Percentiles rank a stretch among this genome's conserved stretches.
phyloP scores from a whole-genome alignment of 805 yeast species.

The Cyberlindnera petersonii region DNA sequence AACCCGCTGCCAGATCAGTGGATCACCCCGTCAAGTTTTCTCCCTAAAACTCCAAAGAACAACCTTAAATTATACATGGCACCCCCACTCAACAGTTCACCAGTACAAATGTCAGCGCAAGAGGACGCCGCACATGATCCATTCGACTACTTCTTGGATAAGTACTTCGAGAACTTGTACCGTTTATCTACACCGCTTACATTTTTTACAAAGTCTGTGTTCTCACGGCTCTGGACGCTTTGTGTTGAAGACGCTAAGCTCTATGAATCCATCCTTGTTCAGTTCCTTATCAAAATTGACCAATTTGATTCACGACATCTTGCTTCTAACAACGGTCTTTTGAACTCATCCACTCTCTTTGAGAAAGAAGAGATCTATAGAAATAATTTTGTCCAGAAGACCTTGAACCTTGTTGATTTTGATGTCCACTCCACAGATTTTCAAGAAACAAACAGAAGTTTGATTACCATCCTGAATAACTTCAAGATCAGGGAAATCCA shows the following conservation, averaged over 20 bases:
- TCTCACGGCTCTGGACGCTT: constrained; percentile 42
- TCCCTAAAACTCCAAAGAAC: constrained; percentile 8
- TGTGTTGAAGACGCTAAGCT: constrained; percentile 29
- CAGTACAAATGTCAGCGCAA: constrained; percentile 13
- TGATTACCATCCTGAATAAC: constrained; percentile 33
- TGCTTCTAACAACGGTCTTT: constrained; percentile 25
- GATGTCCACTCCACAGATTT: constrained; percentile 23
- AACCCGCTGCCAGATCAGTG: constrained; percentile 2
- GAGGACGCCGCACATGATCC: constrained; percentile 21
- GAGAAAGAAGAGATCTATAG: constrained; percentile 30
- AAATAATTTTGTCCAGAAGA: constrained; percentile 26
- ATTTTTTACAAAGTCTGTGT: constrained; percentile 45
- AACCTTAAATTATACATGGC: constrained; percentile 21
- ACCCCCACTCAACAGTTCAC: constrained; percentile 24
- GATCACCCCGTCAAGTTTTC: background rate
- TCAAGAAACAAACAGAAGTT: constrained; percentile 26
- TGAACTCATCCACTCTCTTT: constrained; percentile 24
- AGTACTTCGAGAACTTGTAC: constrained; percentile 35
- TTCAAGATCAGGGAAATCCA: constrained; percentile 55
- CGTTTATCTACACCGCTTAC: constrained; percentile 34
- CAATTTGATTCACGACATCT: constrained; percentile 42
- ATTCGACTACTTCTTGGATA: constrained; percentile 28
- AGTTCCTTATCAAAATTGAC: constrained; percentile 33
- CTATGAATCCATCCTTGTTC: constrained; percentile 28
- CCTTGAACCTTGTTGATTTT: constrained; percentile 25